phyloP scores from a whole-genome alignment of 108 stramenopile species.

The Epithemia pelagica region DNA sequence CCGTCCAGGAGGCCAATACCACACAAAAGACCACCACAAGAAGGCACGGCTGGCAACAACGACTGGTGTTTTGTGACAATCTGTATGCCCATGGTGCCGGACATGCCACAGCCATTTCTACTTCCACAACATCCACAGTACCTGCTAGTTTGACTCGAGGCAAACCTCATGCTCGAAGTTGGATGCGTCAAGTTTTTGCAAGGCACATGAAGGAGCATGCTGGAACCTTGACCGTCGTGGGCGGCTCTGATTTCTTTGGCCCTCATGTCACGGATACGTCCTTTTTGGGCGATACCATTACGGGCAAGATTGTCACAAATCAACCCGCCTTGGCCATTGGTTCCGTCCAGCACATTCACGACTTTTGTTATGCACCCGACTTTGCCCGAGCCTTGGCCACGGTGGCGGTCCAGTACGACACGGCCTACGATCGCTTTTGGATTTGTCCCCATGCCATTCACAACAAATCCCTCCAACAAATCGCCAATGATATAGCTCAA shows the following conservation, averaged over 20 bases:
- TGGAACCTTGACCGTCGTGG: slow-evolving; percentile 17
- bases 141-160: neutral
- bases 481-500: slow-evolving; percentile 19
- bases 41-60: neutral
- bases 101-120: slow-evolving; percentile 6
- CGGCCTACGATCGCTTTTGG: slow-evolving; percentile 19
- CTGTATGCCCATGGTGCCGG: slow-evolving; percentile 27
- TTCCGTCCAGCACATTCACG: slow-evolving; percentile 16
- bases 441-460: slow-evolving; percentile 23
- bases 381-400: slow-evolving; percentile 22
- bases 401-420: slow-evolving; percentile 14
- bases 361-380: slow-evolving; percentile 22
- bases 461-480: slow-evolving; percentile 17
- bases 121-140: slow-evolving; percentile 3
- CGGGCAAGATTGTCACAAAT: slow-evolving; percentile 16
- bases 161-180: slow-evolving; percentile 20
- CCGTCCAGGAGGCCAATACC: neutral
- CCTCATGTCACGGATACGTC: slow-evolving; percentile 10
- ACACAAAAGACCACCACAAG: slow-evolving; percentile 2
- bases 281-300: slow-evolving; percentile 30
- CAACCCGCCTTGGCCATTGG: slow-evolving; percentile 18
- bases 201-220: slow-evolving; percentile 18
- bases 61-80: slow-evolving; percentile 35
- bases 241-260: slow-evolving; percentile 30
- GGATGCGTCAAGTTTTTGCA: slow-evolving; percentile 16